A percentile compares a stretch with the other conserved stretches of the same genome.
Evolutionary conservation across 805 yeast genomes (phyloP).

Genomic region (Cephaloascus fragrans): DNA sequence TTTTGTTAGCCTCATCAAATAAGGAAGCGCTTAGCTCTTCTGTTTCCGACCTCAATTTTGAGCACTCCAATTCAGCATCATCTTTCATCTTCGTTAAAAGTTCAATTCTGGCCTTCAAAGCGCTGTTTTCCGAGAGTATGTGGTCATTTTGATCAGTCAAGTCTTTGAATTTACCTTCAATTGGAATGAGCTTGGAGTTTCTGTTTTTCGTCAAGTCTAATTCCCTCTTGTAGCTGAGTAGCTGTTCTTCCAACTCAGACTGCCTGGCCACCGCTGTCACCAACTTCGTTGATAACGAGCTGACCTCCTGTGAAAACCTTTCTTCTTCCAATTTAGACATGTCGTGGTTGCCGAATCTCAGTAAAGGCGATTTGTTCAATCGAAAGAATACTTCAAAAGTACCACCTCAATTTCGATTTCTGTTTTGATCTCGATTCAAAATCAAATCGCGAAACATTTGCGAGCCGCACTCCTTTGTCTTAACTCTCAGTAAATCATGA

Average conservation of each 20-base stretch:
- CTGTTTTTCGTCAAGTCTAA: conserved; percentile 15
- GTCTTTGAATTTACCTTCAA: not conserved
- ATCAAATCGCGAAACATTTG: no score
- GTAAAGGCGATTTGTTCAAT: no score
- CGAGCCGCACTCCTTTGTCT: no score
- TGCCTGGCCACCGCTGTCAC: conserved; percentile 52
- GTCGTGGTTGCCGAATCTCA: no score
- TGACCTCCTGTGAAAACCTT: conserved; percentile 45
- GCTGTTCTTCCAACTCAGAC: conserved; percentile 41
- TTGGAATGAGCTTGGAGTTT: conserved; percentile 3
- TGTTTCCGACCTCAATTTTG: conserved; percentile 58
- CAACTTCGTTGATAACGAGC: conserved; percentile 47
- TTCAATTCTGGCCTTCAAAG: conserved; percentile 8
- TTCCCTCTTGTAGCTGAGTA: conserved; percentile 29
- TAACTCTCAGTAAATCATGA: no score
- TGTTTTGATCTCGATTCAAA: no score
- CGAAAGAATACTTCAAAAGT: no score
- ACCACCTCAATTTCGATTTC: no score
- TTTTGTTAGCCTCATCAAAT: conserved; percentile 75
- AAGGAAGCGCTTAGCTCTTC: conserved; percentile 71
- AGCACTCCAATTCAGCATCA: conserved; percentile 49
- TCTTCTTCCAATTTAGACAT: conserved; percentile 13
- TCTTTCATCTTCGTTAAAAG: conserved; percentile 22
- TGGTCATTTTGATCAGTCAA: not conserved
- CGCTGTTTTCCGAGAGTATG: not conserved